These are phyloP conservation scores for Stenocarpella maydis DNA, from an alignment of 2,329 filamentous ascomycete species.

Conservation along the genomic window DNA sequence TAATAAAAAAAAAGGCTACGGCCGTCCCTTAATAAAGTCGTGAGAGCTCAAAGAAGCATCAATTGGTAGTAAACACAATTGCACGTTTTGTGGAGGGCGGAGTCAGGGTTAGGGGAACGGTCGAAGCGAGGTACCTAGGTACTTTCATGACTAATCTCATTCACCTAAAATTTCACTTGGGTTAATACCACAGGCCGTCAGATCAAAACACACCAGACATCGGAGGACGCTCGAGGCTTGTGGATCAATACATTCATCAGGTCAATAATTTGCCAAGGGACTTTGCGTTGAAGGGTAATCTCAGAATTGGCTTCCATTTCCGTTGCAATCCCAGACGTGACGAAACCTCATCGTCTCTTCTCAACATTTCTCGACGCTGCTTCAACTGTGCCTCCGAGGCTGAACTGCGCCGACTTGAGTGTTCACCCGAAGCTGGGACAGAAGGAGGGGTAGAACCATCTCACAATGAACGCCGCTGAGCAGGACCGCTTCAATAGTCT, in stretches of 20 bases:
- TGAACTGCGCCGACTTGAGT: background rate
- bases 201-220: background rate
- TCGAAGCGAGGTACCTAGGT: no score
- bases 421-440: no score
- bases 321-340: background rate
- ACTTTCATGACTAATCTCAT: conserved; percentile 20
- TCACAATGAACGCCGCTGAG: conserved; percentile 40
- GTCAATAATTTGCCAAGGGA: background rate
- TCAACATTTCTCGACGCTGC: background rate
- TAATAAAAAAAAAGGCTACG: no score
- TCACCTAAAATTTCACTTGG: conserved; percentile 17
- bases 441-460: background rate
- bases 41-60: no score
- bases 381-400: background rate
- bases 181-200: background rate
- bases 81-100: background rate
- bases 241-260: no score
- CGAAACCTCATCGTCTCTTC: background rate
- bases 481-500: conserved; percentile 47
- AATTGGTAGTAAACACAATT: no score
- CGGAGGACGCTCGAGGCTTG: background rate
- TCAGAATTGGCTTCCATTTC: no score
- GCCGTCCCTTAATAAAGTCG: no score
- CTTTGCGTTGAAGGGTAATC: background rate
- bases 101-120: background rate